Evolutionary conservation across 106 monocot genomes (phyloP).

Genomic region (Gastrodia elata): DNA sequence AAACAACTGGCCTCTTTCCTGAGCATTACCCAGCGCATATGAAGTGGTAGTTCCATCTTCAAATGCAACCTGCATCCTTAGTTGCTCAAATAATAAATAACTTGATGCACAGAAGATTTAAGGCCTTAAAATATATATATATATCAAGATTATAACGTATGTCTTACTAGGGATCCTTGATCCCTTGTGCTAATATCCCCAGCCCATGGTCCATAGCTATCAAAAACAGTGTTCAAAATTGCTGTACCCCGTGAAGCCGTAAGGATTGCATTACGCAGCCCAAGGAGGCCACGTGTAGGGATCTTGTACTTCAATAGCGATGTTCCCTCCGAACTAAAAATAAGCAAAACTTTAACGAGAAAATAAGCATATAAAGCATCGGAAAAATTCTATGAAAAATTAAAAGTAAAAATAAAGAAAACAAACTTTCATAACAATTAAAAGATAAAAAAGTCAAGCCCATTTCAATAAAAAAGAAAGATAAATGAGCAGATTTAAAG

Average conservation of each 20-base stretch:
- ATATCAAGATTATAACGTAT: background rate
- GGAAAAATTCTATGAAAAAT: background rate
- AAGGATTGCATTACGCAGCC: conserved; percentile 83
- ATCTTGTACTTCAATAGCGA: conserved; percentile 88
- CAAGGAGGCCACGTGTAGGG: conserved; percentile 93
- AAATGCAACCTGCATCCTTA: conserved; percentile 66
- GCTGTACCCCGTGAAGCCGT: conserved; percentile 94
- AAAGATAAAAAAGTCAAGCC: too few species aligned
- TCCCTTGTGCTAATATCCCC: conserved; percentile 91
- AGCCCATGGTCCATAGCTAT: conserved; percentile 88
- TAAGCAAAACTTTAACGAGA: background rate
- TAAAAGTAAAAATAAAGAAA: background rate
- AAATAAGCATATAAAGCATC: too few species aligned
- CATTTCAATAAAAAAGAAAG: background rate
- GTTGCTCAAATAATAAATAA: background rate
- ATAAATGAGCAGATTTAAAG: background rate
- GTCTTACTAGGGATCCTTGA: conserved; percentile 81
- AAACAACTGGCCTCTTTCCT: conserved; percentile 96
- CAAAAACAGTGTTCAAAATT: conserved; percentile 88
- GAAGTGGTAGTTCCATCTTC: conserved; percentile 89
- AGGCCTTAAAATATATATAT: background rate
- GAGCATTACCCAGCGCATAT: conserved; percentile 81
- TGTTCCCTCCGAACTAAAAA: conserved; percentile 73
- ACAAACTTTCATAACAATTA: background rate
- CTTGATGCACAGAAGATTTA: background rate